These are phyloP conservation scores for Xylaria sp. DNA, from an alignment of 2,329 filamentous ascomycete genomes.

Conservation along the genomic window DNA sequence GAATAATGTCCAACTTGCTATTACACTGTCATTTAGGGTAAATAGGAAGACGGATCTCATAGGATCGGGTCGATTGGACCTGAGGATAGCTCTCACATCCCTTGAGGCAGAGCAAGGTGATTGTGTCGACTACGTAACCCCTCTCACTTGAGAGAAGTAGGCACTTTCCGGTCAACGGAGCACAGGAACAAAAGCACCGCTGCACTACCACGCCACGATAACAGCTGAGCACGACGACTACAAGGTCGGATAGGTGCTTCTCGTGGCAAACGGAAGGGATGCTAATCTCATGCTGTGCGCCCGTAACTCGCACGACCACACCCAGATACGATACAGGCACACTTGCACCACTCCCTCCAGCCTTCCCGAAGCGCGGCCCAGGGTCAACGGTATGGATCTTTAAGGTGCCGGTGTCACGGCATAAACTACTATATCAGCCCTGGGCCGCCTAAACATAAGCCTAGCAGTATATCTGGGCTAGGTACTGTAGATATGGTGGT, in stretches of 20 bases:
- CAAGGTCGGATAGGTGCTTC: constrained; percentile 7
- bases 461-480: neutral
- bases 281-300: constrained; percentile 5
- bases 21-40: neutral
- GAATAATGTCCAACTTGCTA: neutral
- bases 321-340: neutral
- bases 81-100: neutral
- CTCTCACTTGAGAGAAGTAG: constrained; percentile 4
- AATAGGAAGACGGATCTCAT: neutral
- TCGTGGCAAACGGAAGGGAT: constrained; percentile 5
- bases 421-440: constrained; percentile 23
- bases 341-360: constrained; percentile 1
- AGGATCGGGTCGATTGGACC: neutral
- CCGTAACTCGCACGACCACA: neutral
- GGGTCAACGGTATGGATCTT: constrained; percentile 6
- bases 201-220: constrained; percentile 18
- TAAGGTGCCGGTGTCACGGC: constrained; percentile 14
- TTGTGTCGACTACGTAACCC: neutral
- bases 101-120: neutral
- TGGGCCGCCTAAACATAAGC: neutral
- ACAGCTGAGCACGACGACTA: neutral
- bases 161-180: constrained; percentile 2
- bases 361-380: neutral
- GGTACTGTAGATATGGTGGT: no score
- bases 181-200: constrained; percentile 16